A percentile compares a stretch with the other conserved stretches of the same genome.
phyloP scores from a whole-genome alignment of 495 filamentous ascomycete genomes.

The Neurospora tetraspora region DNA sequence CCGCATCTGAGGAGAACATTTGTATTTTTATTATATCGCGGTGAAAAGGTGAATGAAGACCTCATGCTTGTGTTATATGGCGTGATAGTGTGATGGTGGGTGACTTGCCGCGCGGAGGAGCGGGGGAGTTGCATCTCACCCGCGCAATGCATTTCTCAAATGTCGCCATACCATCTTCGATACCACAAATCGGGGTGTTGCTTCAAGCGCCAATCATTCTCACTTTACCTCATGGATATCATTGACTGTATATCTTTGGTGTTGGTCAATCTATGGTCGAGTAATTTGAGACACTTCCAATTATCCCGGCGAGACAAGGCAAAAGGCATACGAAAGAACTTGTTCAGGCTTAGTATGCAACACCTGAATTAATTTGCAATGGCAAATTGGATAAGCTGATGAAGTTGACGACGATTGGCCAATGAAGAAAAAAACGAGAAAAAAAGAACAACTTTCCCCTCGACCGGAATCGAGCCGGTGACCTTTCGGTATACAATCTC shows the following conservation, averaged over 20 bases:
- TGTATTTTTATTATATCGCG: background rate
- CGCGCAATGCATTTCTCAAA: background rate
- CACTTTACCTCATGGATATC: background rate
- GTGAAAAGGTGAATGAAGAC: background rate
- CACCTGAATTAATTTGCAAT: background rate
- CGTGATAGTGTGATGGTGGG: background rate
- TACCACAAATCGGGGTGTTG: background rate
- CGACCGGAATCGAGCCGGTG: background rate
- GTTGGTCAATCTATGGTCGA: background rate
- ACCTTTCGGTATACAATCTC: background rate
- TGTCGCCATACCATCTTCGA: background rate
- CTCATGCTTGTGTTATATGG: background rate
- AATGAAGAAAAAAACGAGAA: background rate
- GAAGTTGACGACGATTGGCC: background rate
- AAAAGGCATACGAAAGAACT: background rate
- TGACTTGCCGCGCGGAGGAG: background rate
- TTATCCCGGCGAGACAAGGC: background rate
- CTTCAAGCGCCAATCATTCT: background rate
- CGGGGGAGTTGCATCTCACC: background rate
- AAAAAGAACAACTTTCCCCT: background rate
- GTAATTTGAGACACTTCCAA: background rate
- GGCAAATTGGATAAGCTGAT: background rate
- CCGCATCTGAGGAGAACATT: background rate
- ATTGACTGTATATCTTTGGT: background rate
- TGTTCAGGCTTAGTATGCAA: background rate